Conservation (phyloP, 2,329 filamentous ascomycete species). For the Trichoderma koningii region DNA sequence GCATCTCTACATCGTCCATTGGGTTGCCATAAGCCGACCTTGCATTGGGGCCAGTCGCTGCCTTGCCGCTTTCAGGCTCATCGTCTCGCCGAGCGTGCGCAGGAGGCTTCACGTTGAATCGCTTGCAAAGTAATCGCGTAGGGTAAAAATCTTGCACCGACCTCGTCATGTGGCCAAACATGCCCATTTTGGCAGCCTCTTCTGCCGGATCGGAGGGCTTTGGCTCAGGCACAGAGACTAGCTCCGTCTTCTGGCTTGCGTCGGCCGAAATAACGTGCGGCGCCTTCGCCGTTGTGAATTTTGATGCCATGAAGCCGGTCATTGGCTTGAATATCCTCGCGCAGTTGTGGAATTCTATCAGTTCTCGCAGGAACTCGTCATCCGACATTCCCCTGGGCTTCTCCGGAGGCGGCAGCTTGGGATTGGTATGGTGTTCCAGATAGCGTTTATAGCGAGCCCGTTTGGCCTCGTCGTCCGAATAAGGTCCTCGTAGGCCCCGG, state of each 20-base stretch:
- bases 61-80: constrained; percentile 38
- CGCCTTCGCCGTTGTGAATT: constrained; percentile 76
- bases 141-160: constrained; percentile 73
- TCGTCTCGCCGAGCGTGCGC: constrained; percentile 62
- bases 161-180: constrained; percentile 90
- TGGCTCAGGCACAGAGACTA: constrained; percentile 38
- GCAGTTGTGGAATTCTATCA: constrained; percentile 70
- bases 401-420: constrained; percentile 52
- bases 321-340: constrained; percentile 83
- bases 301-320: constrained; percentile 87
- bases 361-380: constrained; percentile 78
- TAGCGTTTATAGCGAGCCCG: constrained; percentile 78
- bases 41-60: constrained; percentile 7
- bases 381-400: constrained; percentile 50
- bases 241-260: constrained; percentile 30
- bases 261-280: constrained; percentile 36
- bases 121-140: constrained; percentile 83
- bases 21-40: neutral
- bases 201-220: constrained; percentile 69
- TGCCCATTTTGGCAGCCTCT: constrained; percentile 82
- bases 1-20: constrained; percentile 18
- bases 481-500: constrained; percentile 69
- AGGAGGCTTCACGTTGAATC: constrained; percentile 84
- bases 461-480: constrained; percentile 79
- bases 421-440: constrained; percentile 69